Evolutionary conservation across 2,329 filamentous ascomycete species (phyloP).

Genomic region (Aspergillus sojae): DNA sequence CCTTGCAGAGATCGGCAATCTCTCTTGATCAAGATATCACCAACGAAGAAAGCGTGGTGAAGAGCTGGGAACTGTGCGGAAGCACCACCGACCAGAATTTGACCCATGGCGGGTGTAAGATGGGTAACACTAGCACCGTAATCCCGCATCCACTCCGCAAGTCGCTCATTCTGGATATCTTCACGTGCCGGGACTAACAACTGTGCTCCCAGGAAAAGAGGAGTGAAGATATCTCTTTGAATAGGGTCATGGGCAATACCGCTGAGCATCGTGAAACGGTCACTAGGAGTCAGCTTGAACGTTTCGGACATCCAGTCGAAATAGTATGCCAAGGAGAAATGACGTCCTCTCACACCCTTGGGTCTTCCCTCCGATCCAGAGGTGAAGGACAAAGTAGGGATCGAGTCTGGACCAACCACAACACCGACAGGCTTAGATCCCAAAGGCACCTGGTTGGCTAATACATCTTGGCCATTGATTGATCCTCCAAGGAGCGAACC

Average conservation of each 20-base stretch:
- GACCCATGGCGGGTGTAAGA: constrained; percentile 93
- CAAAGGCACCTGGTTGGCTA: constrained; percentile 57
- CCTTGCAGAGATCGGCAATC: constrained; percentile 78
- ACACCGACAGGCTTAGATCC: constrained; percentile 67
- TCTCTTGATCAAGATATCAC: constrained; percentile 81
- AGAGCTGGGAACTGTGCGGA: constrained; percentile 75
- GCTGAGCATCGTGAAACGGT: constrained; percentile 78
- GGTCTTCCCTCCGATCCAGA: constrained; percentile 74
- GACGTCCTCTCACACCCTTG: constrained; percentile 84
- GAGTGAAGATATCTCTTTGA: constrained; percentile 79
- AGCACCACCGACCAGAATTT: constrained; percentile 86
- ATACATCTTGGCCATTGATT: constrained; percentile 66
- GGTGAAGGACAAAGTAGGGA: constrained; percentile 74
- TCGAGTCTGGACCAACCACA: constrained; percentile 82
- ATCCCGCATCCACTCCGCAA: constrained; percentile 85
- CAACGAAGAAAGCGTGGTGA: constrained; percentile 85
- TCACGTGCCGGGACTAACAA: constrained; percentile 78
- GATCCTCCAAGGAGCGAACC: constrained; percentile 72
- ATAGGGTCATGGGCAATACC: constrained; percentile 73
- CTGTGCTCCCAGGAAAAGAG: constrained; percentile 80
- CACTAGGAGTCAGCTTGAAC: constrained; percentile 72
- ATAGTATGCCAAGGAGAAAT: constrained; percentile 84
- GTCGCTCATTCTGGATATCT: constrained; percentile 80
- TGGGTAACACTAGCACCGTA: constrained; percentile 78
- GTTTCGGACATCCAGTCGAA: constrained; percentile 90